Base-by-base conservation (phyloP, 2,329 filamentous ascomycete genomes). In the Cercospora zeina region DNA sequence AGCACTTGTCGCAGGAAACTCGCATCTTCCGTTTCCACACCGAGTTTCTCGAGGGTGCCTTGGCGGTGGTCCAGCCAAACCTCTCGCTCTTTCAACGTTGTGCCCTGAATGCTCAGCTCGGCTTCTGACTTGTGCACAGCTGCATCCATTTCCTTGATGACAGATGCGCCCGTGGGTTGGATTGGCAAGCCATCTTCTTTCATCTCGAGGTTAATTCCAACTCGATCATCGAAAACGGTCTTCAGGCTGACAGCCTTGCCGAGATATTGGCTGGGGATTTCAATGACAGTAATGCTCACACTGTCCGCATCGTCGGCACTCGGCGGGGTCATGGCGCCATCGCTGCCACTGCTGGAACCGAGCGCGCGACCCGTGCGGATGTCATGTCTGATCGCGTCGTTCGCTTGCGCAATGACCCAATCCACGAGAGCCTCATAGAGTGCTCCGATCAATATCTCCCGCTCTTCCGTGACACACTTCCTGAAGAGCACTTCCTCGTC, bases 121-220 rank as follows among this genome's bases (percentile, higher is more conserved):
- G 88, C 87, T 54, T 87, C 91, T 39, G 87, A 89, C 54, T 90
- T 88, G 0, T 86, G 78, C 4, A 97, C 85, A 1, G 93, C 91
- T 61, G 87, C 87, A 71, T 90, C 86, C 89, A 96, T 96, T 73
- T 97, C 93, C 37, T 89, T 87, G 13, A 93, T 75, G 9, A 97
- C 89, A 0, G 93, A 96, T 62, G 88, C 89, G n/a, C 90, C 89
- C 1, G 87, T 87, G 0, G 88, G 70, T 0, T 83, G 78, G 1
- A 96, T 83, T n/a, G 90, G 84, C 0, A 99, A 85, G 9, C 95
- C 95, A 68, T 99, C 95, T 65, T 93, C 89, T 72, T 93, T 96
- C 93, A 99, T 97, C 79, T 99, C 95, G 0, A 89, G 84, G 70
- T 97, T 97, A 78, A 99, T 97, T 56, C 95, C 95, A 19, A 88